phyloP scores from a whole-genome alignment of 306 rosid genomes.

The Trifolium repens region DNA sequence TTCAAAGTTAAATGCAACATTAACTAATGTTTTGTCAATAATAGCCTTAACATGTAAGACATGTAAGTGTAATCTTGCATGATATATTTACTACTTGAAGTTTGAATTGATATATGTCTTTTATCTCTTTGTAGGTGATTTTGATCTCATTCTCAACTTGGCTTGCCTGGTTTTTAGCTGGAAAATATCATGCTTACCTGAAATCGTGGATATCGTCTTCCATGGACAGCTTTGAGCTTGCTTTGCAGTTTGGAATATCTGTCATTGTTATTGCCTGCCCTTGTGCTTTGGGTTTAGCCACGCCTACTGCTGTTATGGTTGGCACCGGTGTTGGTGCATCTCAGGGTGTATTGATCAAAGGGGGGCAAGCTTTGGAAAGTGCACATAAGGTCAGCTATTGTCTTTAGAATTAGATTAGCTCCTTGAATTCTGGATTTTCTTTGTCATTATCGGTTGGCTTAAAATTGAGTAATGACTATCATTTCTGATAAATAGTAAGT shows the following conservation, averaged over 20 bases:
- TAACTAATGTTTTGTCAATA: neutral
- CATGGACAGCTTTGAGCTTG: conserved; percentile 85
- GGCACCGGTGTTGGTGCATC: conserved; percentile 97
- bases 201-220: conserved; percentile 82
- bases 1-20: neutral
- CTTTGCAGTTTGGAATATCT: conserved; percentile 92
- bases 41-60: neutral
- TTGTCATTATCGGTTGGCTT: neutral
- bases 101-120: conserved; percentile 6
- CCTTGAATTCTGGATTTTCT: conserved; percentile 24
- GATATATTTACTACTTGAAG: too few relatives aligned
- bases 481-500: neutral
- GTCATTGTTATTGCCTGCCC: conserved; percentile 98
- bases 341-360: conserved; percentile 91
- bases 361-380: conserved; percentile 88
- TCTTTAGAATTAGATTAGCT: conserved; percentile 11
- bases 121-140: conserved; percentile 63
- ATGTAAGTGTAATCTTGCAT: neutral
- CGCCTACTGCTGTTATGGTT: conserved; percentile 95
- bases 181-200: conserved; percentile 69
- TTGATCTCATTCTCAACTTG: conserved; percentile 68
- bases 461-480: neutral
- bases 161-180: conserved; percentile 84
- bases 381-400: conserved; percentile 73
- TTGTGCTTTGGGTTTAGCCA: conserved; percentile 93